Base-by-base conservation (phyloP, 2,329 filamentous ascomycete genomes). In the Venturiaceae sp. region DNA sequence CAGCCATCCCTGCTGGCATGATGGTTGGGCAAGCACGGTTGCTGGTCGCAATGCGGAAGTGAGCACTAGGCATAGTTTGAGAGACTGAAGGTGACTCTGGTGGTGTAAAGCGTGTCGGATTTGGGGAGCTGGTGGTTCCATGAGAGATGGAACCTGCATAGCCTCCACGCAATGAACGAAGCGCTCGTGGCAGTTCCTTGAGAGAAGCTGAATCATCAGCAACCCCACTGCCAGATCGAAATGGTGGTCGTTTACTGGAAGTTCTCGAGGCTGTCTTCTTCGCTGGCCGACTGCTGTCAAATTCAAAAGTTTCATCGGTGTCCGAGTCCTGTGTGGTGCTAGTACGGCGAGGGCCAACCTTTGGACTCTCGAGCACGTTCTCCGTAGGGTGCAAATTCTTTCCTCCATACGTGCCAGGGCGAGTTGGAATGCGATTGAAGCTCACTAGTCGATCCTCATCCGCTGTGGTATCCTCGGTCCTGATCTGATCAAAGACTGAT, bases 341-440 rank as follows among this genome's bases (percentile, higher is more conserved):
- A 66, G 67, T 57, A 19, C 53, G 39, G n/a, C 36, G 36, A 26
- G 19, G 33, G 26, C 23, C 23, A 19, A 21, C 36, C 16, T 19
- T 59, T 50, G 65, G 67, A 23, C 81, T 71, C 59, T 91, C 90
- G 14, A 97, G 80, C 1, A 97, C 92, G 63, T 95, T 97, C 70
- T 97, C 94, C 0, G 88, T 87, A 64, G 91, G 87, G 70, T 96
- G 92, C 33, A 95, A 75, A 66, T 97, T 97, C 75, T 95, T 96
- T 39, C 92, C 92, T 0, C 76, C 76, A 63, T 77, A 73, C 21
- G 76, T 79, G n/a, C 77, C 77, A 19, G 76, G 77, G 50, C 75
- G 68, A 28, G 71, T 68, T 13, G 41, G 41, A 5, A 83, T 66
- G 34, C 90, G 83, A 69, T 97, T 97, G 74, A 95, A 91, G 58